These are phyloP conservation scores for Penicillium taxi DNA, from an alignment of 495 filamentous ascomycete species.

Conservation along the genomic window DNA sequence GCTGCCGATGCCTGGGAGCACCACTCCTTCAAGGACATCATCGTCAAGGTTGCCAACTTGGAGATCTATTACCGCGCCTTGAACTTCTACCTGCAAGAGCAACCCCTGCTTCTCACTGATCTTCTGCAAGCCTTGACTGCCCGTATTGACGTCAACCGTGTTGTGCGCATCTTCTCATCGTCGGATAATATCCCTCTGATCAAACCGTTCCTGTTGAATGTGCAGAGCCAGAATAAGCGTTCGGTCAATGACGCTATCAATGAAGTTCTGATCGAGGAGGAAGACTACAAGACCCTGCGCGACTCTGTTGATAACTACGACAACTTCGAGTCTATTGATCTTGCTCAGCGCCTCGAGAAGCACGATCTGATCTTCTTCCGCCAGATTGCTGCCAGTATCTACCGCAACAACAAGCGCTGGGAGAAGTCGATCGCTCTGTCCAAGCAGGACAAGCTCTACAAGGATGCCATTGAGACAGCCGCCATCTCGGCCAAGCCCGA, in stretches of 20 bases:
- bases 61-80: slow-evolving; percentile 98
- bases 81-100: slow-evolving; percentile 97
- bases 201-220: slow-evolving; percentile 97
- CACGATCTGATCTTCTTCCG: slow-evolving; percentile 99
- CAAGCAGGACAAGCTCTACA: slow-evolving; percentile 99
- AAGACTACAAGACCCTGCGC: slow-evolving; percentile 96
- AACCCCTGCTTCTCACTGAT: slow-evolving; percentile 90
- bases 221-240: slow-evolving; percentile 95
- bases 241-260: slow-evolving; percentile 98
- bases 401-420: slow-evolving; percentile 99
- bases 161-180: slow-evolving; percentile 96
- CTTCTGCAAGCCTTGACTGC: slow-evolving; percentile 84
- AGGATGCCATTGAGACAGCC: slow-evolving; percentile 97
- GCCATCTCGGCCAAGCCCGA: slow-evolving; percentile 89
- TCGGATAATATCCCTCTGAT: slow-evolving; percentile 98
- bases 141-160: slow-evolving; percentile 95
- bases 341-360: slow-evolving; percentile 87
- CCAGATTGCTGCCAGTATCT: slow-evolving; percentile 96
- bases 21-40: slow-evolving; percentile 98
- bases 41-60: slow-evolving; percentile 95
- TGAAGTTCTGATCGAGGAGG: slow-evolving; percentile 95
- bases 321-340: slow-evolving; percentile 96
- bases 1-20: slow-evolving; percentile 98
- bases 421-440: slow-evolving; percentile 97
- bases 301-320: slow-evolving; percentile 98